Conservation (phyloP, 768 basidiomycete genomes). For the Suillus occidentalis region DNA sequence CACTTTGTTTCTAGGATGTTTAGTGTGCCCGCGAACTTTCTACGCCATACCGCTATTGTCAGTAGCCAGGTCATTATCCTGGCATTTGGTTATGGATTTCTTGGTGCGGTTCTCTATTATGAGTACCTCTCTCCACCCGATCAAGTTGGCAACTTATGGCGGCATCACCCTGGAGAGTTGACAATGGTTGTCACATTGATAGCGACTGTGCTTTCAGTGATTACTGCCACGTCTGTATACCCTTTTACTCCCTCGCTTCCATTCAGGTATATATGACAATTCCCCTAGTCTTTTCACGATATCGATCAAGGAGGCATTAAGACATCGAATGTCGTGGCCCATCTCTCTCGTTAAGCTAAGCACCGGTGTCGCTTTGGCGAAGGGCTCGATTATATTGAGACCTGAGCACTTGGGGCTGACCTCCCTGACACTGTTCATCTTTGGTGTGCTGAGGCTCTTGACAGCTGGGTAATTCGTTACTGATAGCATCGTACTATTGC, state of each 20-base stretch:
- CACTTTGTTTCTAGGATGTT: neutral
- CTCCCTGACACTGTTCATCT: too few relatives aligned
- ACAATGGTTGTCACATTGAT: constrained; percentile 10
- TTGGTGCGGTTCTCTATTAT: constrained; percentile 6
- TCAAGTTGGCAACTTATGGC: neutral
- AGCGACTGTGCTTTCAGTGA: constrained; percentile 7
- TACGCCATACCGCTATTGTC: neutral
- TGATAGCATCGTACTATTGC: too few relatives aligned
- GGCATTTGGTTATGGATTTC: constrained; percentile 10
- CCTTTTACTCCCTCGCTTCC: neutral
- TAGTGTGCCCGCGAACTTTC: neutral
- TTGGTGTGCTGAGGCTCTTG: too few relatives aligned
- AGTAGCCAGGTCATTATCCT: neutral
- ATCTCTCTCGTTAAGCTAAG: too few relatives aligned
- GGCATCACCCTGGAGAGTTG: constrained; percentile 4
- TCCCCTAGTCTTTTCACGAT: too few relatives aligned
- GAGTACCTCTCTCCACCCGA: constrained; percentile 4
- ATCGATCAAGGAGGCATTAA: constrained; percentile 1
- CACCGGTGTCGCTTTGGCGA: too few relatives aligned
- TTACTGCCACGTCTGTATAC: neutral
- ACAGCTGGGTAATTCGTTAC: too few relatives aligned
- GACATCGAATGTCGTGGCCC: too few relatives aligned
- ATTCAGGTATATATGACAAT: neutral
- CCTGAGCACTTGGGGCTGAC: too few relatives aligned
- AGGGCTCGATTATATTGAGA: too few relatives aligned